Base-by-base conservation (phyloP, 2,329 filamentous ascomycete genomes). In the Diaporthe helianthi region DNA sequence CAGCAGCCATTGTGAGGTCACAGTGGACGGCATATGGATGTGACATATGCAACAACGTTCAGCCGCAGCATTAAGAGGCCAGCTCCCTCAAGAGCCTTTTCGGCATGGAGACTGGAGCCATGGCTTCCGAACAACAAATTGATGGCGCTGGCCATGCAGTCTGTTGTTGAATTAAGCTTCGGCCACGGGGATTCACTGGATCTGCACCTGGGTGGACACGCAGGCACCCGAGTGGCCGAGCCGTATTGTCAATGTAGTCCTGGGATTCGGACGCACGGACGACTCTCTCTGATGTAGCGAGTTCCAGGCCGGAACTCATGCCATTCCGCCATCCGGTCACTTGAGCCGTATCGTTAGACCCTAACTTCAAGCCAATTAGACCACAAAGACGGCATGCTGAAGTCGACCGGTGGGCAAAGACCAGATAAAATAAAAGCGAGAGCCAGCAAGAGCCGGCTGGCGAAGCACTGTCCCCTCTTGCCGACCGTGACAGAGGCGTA, bases 81-180 rank as follows among this genome's bases (percentile, higher is more conserved):
- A n/a, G 9, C 17, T 19, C 26, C 38, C 5, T 33, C 26, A 47
- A 31, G 19, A 31, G 9, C 4, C 10, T 29, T 10, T 61, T 7
- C 7, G n/a, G 19, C 9, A 33, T n/a, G n/a, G 22, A 22, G n/a
- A 19, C 17, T 33, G 55, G 8, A 12, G 31, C 2, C 1, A 15
- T 33, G 8, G 55, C 41, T 15, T 13, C 26, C 1, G 26, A 13
- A 41, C 4, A 38, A 38, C 13, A 29, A 13, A 2, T 26, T 8
- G 19, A 46, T 22, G 55, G 55, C 31, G 19, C 7, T 22, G 46
- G 17, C n/a, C 6, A 24, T 36, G 44, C 41, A 36, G 22, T 31
- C 29, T 26, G 44, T 22, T 12, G 58, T 63, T 33, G 58, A 63
- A 63, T 36, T 36, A 63, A 49, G 58, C 58, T 63, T 49, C n/a